Base-by-base conservation (phyloP, 2,329 filamentous ascomycete species). In the Ophiobolus disseminans region DNA sequence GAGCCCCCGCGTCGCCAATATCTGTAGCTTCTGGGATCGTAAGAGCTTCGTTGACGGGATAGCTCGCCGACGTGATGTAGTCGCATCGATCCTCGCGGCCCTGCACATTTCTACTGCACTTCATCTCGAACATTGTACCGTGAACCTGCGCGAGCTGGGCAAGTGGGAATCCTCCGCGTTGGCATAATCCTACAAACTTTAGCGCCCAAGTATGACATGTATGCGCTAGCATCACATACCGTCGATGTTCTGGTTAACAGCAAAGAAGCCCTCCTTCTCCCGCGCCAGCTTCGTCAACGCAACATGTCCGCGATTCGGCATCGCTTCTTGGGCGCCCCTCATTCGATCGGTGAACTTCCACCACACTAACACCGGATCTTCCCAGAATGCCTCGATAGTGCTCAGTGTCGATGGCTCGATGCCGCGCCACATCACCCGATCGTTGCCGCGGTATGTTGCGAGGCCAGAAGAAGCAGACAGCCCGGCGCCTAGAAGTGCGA, bases 401-500 rank as follows among this genome's bases (percentile, higher is more conserved):
- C 25, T 28, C 25, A 28, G 25, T 2, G 25, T 28, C n/a, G 10
- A n/a, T 20, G 32, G 32, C 1, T 20, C 16, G 16, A 28, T 19
- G 8, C 41, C 31, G 14, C 54, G 26, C 61, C 59, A 66, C 7
- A 55, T n/a, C n/a, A n/a, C 43, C 2, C 49, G 49, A 2, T 53
- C 49, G 9, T 48, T 36, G 7, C 57, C 58, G n/a, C 62, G 63
- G 41, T 58, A 68, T 1, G 63, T 66, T 4, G 57, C 45, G 5
- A 68, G 45, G 17, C 61, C 61, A 14, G 65, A 67, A 2, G 57
- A 40, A 0, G 50, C 60, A 4, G 62, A 66, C 5, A 68, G 50
- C 0, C 62, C 57, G 11, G 65, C 63, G 8, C 65, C 62, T 13
- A 60, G 23, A 5, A 66, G 45, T 10, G 55, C 59, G 7, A 67